Base-by-base conservation (phyloP, 2,329 filamentous ascomycete genomes). In the Nigrospora sphaerica region DNA sequence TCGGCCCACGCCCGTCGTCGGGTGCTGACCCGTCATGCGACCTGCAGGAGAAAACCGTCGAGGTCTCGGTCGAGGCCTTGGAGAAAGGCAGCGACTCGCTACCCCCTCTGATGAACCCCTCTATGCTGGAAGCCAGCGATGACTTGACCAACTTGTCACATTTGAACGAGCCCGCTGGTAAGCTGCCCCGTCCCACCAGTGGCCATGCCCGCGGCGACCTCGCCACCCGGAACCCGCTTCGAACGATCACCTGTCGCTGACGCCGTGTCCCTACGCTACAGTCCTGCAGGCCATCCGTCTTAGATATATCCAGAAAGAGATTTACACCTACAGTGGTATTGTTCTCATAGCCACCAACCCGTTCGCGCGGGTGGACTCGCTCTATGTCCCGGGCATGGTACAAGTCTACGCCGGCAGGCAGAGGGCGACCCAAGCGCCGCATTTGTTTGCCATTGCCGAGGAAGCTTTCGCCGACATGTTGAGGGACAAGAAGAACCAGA, bases 401-500 rank as follows among this genome's bases (percentile, higher is more conserved):
- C 93, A 98, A 68, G 90, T 97, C 35, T 98, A 98, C 70, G 91
- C 93, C 47, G 93, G 93, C 62, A 97, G 92, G 70, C 91, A 96
- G 68, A 81, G 93, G 69, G 90, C 91, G 49, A 95, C 93, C 49
- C 93, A 97, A 69, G 93, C 95, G 48, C 93, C 93, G 46, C 93
- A 98, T 81, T 72, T 98, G 62, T 98, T 98, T 70, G 93, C 93
- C 57, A 98, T 98, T 71, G 93, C 93, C 38, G 93, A 98, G 68
- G 95, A 98, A 70, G 91, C 93, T 50, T 98, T 97, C 72, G 89
- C 92, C 88, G 93, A 98, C 73, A 98, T 98, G 93, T 72, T 98
- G 63, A 86, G 93, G 55, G 93, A 96, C 71, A 79, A 80, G 57
- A 91, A 90, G 69, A 98, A 98, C 70, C 93, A 98, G 73, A 98